Evolutionary conservation across 2,329 filamentous ascomycete species (phyloP).

Genomic region (Metarhizium anisopliae): DNA sequence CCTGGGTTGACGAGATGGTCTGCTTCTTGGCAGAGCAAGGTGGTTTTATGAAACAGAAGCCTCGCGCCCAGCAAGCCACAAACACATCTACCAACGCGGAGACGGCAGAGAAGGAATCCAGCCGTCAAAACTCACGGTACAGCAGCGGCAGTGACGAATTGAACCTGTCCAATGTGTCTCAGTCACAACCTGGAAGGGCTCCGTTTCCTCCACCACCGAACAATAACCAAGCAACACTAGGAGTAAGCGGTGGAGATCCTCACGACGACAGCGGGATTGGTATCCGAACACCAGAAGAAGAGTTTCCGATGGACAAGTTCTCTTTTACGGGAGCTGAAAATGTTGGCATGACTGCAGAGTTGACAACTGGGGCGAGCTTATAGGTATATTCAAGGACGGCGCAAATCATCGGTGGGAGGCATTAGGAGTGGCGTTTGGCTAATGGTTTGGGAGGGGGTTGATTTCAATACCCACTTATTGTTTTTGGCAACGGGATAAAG

Average conservation of each 20-base stretch:
- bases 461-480: slow-evolving; percentile 7
- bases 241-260: slow-evolving; percentile 31
- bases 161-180: slow-evolving; percentile 33
- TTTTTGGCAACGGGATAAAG: not conserved
- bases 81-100: slow-evolving; percentile 24
- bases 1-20: slow-evolving; percentile 92
- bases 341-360: slow-evolving; percentile 24
- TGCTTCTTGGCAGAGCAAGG: slow-evolving; percentile 83
- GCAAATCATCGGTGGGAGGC: not conserved
- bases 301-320: slow-evolving; percentile 53
- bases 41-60: slow-evolving; percentile 65
- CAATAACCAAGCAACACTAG: slow-evolving; percentile 31
- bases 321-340: slow-evolving; percentile 31
- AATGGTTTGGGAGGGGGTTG: slow-evolving; percentile 5
- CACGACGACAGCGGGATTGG: slow-evolving; percentile 71
- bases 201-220: slow-evolving; percentile 38
- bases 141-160: slow-evolving; percentile 38
- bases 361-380: slow-evolving; percentile 11
- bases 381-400: slow-evolving; percentile 3
- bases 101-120: slow-evolving; percentile 25
- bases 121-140: slow-evolving; percentile 27
- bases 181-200: slow-evolving; percentile 39
- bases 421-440: slow-evolving; percentile 9
- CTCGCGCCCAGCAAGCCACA: slow-evolving; percentile 20
- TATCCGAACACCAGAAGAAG: slow-evolving; percentile 58